Percentiles rank a stretch among this genome's conserved stretches.
phyloP scores from a whole-genome alignment of 2,329 filamentous ascomycete species.

The Sporothrix brunneoviolacea region DNA sequence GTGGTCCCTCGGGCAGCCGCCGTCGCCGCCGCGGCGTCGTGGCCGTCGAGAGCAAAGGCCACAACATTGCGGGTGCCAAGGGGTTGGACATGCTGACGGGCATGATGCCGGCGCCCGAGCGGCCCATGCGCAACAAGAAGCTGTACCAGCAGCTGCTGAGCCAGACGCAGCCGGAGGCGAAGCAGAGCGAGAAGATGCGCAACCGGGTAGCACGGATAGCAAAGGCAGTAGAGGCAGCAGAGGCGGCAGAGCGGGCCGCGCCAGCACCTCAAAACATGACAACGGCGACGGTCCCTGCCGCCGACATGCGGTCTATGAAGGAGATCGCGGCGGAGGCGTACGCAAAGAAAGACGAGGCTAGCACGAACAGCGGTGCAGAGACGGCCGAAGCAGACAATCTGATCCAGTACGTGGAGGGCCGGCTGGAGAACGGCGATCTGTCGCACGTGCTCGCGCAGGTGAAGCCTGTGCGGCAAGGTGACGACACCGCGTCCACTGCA shows the following conservation, averaged over 20 bases:
- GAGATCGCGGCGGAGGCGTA: conserved; percentile 14
- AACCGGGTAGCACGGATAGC: conserved; percentile 29
- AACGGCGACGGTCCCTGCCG: background rate
- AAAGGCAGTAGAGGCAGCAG: conserved; percentile 18
- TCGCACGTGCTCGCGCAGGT: conserved; percentile 59
- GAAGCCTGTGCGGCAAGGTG: conserved; percentile 46
- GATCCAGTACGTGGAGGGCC: conserved; percentile 71
- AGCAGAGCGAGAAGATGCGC: conserved; percentile 35
- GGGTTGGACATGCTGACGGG: conserved; percentile 78
- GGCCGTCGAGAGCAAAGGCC: conserved; percentile 79
- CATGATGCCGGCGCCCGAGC: conserved; percentile 59
- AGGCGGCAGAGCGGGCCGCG: background rate
- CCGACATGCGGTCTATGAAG: conserved; percentile 13
- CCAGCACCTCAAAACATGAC: background rate
- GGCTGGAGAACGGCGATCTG: conserved; percentile 67
- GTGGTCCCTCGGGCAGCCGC: conserved; percentile 32
- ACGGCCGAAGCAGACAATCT: conserved; percentile 62
- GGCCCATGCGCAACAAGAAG: conserved; percentile 78
- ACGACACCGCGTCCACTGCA: conserved; percentile 21
- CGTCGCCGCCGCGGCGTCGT: conserved; percentile 84
- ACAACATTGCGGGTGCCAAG: conserved; percentile 80
- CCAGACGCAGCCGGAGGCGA: conserved; percentile 30
- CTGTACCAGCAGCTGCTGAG: conserved; percentile 53
- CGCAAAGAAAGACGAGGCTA: conserved; percentile 31
- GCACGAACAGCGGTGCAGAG: conserved; percentile 61